Evolutionary conservation across 2,329 filamentous ascomycete genomes (phyloP), one percentile per base, ranked within the genome.

Genomic region (Fusarium redolens): DNA sequence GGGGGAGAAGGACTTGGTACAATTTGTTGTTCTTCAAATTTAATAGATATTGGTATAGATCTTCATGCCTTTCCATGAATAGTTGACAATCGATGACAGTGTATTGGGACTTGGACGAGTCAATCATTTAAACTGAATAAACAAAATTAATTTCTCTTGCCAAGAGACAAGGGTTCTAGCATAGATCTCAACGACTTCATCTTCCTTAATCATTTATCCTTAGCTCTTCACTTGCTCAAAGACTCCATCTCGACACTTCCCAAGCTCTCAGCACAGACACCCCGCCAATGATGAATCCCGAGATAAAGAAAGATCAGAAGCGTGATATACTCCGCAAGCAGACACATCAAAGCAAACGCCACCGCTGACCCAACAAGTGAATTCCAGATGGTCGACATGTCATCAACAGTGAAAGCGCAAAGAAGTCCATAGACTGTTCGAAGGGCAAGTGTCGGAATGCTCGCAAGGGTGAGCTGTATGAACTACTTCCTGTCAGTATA

Each of bases 251-350:
- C 44, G 3, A 38, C 20, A 25, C 25, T 38, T 17, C 20, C 14
- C 15, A 51, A 1, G 3, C 5, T 22, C 12, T 51, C 4, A 0
- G 13, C 8, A n/a, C 20, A 9, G 5, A 37, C n/a, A 11, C 3
- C 2, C 9, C 20, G 7, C 43, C 44, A 51, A 40, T 59, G 28
- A 1, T 15, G 17, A 15, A 31, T 10, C 0, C 43, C 56, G 1
- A 59, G 44, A n/a, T 51, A 59, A 4, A 59, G 25, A 31, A 59
- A 59, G 5, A 59, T 38, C 9, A 38, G 5, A 37, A 59, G 31
- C 0, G 44, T 31, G 1, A 51, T 18, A 8, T 51, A 59, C 9
- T 51, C 56, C 0, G 43, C 33, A 20, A 59, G 33, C 1, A 59
- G 6, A 1, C 44, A 51, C 44, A 51, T 51, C 11, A 59, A 4